Percentiles rank a stretch among this genome's conserved stretches.
Evolutionary conservation across 345 rosid genomes (phyloP).

Genomic region (Pugionium cornutum): DNA sequence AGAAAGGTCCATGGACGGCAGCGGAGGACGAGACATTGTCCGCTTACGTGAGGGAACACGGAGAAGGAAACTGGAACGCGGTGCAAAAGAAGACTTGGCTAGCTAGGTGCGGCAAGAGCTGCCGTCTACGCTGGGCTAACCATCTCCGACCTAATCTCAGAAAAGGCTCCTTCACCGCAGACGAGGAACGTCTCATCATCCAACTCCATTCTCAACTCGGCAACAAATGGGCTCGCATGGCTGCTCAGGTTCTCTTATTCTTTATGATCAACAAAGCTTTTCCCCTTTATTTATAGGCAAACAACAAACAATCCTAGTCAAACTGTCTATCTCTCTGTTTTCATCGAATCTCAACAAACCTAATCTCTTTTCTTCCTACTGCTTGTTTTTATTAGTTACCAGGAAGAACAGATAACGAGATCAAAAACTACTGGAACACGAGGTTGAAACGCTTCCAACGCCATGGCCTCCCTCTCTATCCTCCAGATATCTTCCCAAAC

Average conservation of each 20-base stretch:
- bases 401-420: slow-evolving; percentile 77
- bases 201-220: slow-evolving; percentile 59
- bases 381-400: slow-evolving; percentile 42
- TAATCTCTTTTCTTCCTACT: not conserved
- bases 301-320: not conserved
- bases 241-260: slow-evolving; percentile 46
- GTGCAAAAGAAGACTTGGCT: slow-evolving; percentile 60
- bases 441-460: slow-evolving; percentile 63
- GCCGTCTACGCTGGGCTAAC: slow-evolving; percentile 64
- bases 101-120: slow-evolving; percentile 63
- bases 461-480: slow-evolving; percentile 65
- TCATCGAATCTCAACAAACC: not conserved
- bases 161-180: slow-evolving; percentile 53
- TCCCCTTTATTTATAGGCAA: not conserved
- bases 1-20: slow-evolving; percentile 67
- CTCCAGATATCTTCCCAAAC: slow-evolving; percentile 54
- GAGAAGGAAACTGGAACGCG: slow-evolving; percentile 67
- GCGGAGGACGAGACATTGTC: slow-evolving; percentile 52
- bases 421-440: slow-evolving; percentile 77
- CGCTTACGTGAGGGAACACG: slow-evolving; percentile 53
- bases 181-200: slow-evolving; percentile 56
- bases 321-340: too few relatives aligned
- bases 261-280: too few relatives aligned
- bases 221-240: slow-evolving; percentile 72
- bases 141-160: slow-evolving; percentile 57